Evolutionary conservation across 768 basidiomycete species (phyloP), one percentile per base, ranked within the genome.

Genomic region (Boletellus ananiceps): DNA sequence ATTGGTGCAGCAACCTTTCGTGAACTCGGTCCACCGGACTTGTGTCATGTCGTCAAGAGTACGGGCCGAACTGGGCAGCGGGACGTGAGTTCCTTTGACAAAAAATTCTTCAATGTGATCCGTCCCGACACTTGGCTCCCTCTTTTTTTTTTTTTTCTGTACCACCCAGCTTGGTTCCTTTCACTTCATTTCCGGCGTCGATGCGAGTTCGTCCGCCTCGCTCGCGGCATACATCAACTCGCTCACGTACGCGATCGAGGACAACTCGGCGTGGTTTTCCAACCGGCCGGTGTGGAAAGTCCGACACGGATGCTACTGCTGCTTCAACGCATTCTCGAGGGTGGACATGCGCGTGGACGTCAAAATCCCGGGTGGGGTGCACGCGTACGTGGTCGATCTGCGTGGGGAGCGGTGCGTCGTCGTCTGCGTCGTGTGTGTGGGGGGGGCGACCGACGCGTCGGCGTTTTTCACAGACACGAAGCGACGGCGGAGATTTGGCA

Each of bases 161-260:
- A 4, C 2, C 23, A 60, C 27, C 52, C 59, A 96, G 93, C 75
- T 92, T 50, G 92, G 93, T 34, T 97, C 95, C 32, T 98, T 97
- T 67, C 96, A 99, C 70, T 97, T 91, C 59, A 81, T 96, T 50
- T 99, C 96, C 0, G 95, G 96, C n/a, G 91, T 99, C 45, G 96
- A 99, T 68, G 93, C 95, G 1, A 97, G 93, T 15, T 96, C 95
- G 6, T 97, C 94, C 16, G 96, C 96, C 4, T 95, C 93, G 0
- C 78, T 99, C 25, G 96, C 96, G 5, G 95, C 96, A 11, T 99
- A 99, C 70, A 88, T 98, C 69, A 98, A 99, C 72, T 96, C 93
- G 19, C 77, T 98, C n/a, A 95, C 92, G 6, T 98, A 97, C 63
- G 81, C 86, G 15, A 84, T 98, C 54, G 96, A 97, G 62, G 93